Evolutionary conservation across 257 asterid genomes (phyloP).

Genomic region (Verbascum thapsus): DNA sequence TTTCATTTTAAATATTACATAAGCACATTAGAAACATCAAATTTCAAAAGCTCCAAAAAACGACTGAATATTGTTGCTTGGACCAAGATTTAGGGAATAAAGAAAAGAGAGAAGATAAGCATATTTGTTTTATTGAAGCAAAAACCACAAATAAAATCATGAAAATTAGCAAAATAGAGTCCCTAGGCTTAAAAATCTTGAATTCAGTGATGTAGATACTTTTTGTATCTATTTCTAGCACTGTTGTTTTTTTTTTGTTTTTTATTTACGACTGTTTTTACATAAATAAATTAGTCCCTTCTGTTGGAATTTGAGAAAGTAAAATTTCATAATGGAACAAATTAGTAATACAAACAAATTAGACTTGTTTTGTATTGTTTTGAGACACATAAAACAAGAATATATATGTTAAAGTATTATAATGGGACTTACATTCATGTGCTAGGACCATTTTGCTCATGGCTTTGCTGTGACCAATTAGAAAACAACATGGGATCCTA

Average conservation of each 20-base stretch:
- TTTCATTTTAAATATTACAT: too few relatives aligned
- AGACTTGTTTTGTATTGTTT: conserved; percentile 38
- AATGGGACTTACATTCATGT: conserved; percentile 41
- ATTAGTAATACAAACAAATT: conserved; percentile 42
- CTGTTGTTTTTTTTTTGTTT: conserved; percentile 3
- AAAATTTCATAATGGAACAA: conserved; percentile 24
- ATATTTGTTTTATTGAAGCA: conserved; percentile 2
- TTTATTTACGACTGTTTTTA: not conserved
- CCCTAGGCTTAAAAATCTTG: conserved; percentile 26
- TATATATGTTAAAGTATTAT: conserved; percentile 26
- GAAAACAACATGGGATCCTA: conserved; percentile 26
- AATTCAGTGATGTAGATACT: conserved; percentile 30
- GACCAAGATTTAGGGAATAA: not conserved
- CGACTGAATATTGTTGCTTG: too few relatives aligned
- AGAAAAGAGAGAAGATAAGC: conserved; percentile 1
- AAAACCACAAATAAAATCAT: too few relatives aligned
- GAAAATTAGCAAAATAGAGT: not conserved
- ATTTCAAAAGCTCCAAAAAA: too few relatives aligned
- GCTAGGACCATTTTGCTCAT: conserved; percentile 39
- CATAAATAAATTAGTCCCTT: not conserved
- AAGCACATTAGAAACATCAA: too few relatives aligned
- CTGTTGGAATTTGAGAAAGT: conserved; percentile 7
- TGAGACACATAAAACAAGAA: conserved; percentile 33
- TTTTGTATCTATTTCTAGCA: too few relatives aligned
- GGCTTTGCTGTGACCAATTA: conserved; percentile 47